A percentile compares a stretch with the other conserved stretches of the same genome.
Conservation (phyloP, 176 grass and related monocot genomes). For the Panicum miliaceum region DNA sequence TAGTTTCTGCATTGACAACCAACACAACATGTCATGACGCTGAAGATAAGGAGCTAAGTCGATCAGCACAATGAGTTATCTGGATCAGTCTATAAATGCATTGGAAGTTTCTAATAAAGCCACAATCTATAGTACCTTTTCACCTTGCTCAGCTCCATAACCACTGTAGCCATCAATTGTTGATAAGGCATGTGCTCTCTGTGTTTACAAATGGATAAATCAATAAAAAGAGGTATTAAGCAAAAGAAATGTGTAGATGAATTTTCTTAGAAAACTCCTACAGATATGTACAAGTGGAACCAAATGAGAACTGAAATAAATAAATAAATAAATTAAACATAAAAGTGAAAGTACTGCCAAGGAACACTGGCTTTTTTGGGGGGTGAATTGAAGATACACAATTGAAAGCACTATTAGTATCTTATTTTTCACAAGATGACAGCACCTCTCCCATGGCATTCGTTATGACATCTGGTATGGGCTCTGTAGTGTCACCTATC, state of each 20-base stretch:
- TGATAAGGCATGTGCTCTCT: slow-evolving; percentile 79
- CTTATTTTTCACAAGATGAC: slow-evolving; percentile 1
- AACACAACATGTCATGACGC: slow-evolving; percentile 19
- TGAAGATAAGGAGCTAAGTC: background rate
- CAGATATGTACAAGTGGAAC: background rate
- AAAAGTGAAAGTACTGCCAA: background rate
- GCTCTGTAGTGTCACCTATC: slow-evolving; percentile 92
- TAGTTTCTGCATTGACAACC: slow-evolving; percentile 69
- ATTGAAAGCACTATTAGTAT: background rate
- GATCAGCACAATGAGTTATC: too few relatives aligned
- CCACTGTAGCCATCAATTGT: slow-evolving; percentile 92
- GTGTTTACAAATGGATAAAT: slow-evolving; percentile 17
- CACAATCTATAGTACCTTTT: slow-evolving; percentile 68
- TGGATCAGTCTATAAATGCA: background rate
- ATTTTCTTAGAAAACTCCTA: background rate
- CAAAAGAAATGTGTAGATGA: background rate
- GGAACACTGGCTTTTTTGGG: background rate
- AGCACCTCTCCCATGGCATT: slow-evolving; percentile 80
- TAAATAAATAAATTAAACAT: background rate
- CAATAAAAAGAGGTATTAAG: slow-evolving; percentile 7
- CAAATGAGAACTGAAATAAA: background rate
- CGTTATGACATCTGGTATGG: slow-evolving; percentile 85
- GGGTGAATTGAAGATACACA: background rate
- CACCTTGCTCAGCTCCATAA: slow-evolving; percentile 98
- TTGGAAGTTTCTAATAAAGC: slow-evolving; percentile 13